phyloP scores from a whole-genome alignment of 2,329 filamentous ascomycete genomes.

The Xylaria sp. region DNA sequence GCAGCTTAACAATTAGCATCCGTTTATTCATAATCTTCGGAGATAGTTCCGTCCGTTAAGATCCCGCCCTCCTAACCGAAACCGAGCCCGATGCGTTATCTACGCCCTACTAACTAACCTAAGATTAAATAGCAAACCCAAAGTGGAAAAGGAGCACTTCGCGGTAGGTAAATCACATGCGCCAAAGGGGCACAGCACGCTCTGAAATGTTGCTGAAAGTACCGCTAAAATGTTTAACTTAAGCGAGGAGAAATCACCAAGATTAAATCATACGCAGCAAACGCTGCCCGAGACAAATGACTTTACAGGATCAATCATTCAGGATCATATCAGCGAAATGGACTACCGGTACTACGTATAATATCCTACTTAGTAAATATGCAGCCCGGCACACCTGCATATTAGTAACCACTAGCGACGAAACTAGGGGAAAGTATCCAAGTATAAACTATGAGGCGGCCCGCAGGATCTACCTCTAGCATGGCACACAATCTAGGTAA shows the following conservation, averaged over 20 bases:
- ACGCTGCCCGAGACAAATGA: not conserved
- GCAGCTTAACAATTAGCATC: constrained; percentile 1
- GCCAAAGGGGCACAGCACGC: not conserved
- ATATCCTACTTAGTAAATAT: not conserved
- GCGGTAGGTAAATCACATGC: constrained; percentile 1
- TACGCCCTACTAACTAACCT: too few relatives aligned
- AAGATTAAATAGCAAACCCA: not conserved
- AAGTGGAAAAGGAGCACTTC: too few relatives aligned
- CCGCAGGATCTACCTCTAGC: constrained; percentile 14
- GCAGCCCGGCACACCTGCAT: constrained; percentile 5
- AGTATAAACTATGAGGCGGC: constrained; percentile 3
- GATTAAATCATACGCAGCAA: not conserved
- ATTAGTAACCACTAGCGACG: not conserved
- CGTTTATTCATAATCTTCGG: not conserved
- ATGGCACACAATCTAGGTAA: constrained; percentile 11
- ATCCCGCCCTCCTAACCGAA: too few relatives aligned
- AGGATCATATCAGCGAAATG: not conserved
- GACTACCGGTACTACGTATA: not conserved
- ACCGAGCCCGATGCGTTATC: too few relatives aligned
- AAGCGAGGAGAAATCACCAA: not conserved
- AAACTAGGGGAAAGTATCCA: not conserved
- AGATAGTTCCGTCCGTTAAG: constrained; percentile 11
- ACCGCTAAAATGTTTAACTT: too few relatives aligned
- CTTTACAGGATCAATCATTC: too few relatives aligned
- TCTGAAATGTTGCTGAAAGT: not conserved